Percentiles rank a stretch among this genome's conserved stretches.
Conservation (phyloP, 306 rosid species). For the Malus orientalis region DNA sequence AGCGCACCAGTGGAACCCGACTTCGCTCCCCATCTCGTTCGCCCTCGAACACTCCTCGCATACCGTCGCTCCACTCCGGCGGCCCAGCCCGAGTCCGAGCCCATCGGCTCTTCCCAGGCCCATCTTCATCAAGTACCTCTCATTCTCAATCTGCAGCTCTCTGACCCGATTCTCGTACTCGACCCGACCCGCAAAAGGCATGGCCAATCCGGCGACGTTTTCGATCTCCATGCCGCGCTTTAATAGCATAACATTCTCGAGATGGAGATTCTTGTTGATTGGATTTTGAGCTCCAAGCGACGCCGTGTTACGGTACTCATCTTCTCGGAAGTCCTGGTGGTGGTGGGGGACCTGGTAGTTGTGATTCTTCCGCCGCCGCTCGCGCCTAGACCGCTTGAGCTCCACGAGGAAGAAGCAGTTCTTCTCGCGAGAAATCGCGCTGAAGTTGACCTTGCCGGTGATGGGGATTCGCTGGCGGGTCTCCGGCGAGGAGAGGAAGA, state of each 20-base stretch:
- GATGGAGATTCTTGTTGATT: constrained; percentile 14
- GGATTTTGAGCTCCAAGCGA: not conserved
- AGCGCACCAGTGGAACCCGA: constrained; percentile 61
- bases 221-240: constrained; percentile 24
- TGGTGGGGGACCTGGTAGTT: not conserved
- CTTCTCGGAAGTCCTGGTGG: not conserved
- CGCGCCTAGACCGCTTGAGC: constrained; percentile 41
- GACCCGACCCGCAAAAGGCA: constrained; percentile 16
- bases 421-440: constrained; percentile 19
- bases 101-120: not conserved
- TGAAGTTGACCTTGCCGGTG: constrained; percentile 46
- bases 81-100: constrained; percentile 1
- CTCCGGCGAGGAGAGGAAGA: constrained; percentile 26
- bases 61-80: not conserved
- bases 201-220: constrained; percentile 10
- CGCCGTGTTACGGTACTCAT: not conserved
- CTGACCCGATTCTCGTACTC: constrained; percentile 29
- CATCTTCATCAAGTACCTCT: constrained; percentile 30
- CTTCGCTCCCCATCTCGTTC: constrained; percentile 17
- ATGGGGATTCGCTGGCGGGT: constrained; percentile 37
- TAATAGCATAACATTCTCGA: constrained; percentile 40
- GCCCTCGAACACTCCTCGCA: constrained; percentile 49
- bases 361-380: constrained; percentile 22
- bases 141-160: constrained; percentile 31
- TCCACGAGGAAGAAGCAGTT: constrained; percentile 50